Evolutionary conservation across 495 filamentous ascomycete genomes (phyloP).

Genomic region (Penicillium canescens): DNA sequence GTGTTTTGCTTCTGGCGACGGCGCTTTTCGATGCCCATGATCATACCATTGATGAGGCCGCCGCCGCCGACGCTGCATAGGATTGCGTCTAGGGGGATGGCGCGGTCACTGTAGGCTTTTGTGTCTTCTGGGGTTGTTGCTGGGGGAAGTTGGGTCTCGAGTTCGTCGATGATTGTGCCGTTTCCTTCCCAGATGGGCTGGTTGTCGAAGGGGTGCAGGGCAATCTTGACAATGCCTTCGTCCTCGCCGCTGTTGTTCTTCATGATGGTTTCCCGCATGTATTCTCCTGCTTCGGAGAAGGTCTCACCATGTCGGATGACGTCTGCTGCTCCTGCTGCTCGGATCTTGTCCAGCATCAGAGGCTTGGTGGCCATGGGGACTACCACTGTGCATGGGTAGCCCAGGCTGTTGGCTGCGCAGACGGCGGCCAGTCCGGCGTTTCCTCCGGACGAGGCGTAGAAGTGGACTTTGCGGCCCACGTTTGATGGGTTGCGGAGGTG

Average conservation of each 20-base stretch:
- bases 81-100: slow-evolving; percentile 60
- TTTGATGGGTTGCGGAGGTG: slow-evolving; percentile 48
- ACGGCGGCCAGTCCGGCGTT: slow-evolving; percentile 93
- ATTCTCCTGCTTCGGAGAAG: slow-evolving; percentile 77
- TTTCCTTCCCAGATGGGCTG: slow-evolving; percentile 81
- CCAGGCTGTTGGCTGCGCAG: slow-evolving; percentile 68
- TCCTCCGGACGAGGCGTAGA: slow-evolving; percentile 86
- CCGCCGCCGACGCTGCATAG: slow-evolving; percentile 89
- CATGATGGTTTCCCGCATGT: slow-evolving; percentile 64
- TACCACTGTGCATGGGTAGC: slow-evolving; percentile 77
- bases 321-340: slow-evolving; percentile 62
- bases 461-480: slow-evolving; percentile 55
- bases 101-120: slow-evolving; percentile 32
- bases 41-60: slow-evolving; percentile 78
- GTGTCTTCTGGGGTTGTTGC: slow-evolving; percentile 33
- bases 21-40: slow-evolving; percentile 65
- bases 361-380: slow-evolving; percentile 67
- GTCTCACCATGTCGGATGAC: slow-evolving; percentile 71
- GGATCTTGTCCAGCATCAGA: slow-evolving; percentile 74
- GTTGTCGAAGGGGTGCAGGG: slow-evolving; percentile 80
- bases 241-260: slow-evolving; percentile 33
- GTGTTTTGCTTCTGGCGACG: slow-evolving; percentile 22
- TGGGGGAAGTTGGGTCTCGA: slow-evolving; percentile 57
- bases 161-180: slow-evolving; percentile 71
- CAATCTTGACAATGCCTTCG: slow-evolving; percentile 72